Percentiles rank a stretch among this genome's conserved stretches.
Conservation (phyloP, 768 basidiomycete genomes). For the Rhizopogon salebrosus region DNA sequence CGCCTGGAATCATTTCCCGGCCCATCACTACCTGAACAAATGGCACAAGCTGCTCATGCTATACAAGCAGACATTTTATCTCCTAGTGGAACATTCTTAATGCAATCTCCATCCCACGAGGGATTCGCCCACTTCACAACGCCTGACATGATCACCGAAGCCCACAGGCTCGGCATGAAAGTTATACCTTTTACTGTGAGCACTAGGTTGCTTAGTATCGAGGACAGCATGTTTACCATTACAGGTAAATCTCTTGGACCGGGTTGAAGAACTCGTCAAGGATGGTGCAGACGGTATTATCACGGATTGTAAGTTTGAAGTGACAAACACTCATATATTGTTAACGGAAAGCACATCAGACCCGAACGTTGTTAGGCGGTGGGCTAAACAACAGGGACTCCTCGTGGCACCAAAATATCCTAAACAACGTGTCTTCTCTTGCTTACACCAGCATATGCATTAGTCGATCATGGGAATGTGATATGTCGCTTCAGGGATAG, state of each 20-base stretch:
- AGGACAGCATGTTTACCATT: background rate
- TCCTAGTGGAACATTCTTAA: constrained; percentile 41
- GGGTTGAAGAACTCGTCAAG: constrained; percentile 53
- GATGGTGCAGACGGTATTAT: constrained; percentile 74
- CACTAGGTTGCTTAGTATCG: background rate
- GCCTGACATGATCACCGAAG: constrained; percentile 58
- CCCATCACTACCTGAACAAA: constrained; percentile 46
- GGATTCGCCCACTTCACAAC: constrained; percentile 58
- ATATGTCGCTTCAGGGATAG: background rate
- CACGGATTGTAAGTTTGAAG: constrained; percentile 49
- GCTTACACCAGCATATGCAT: constrained; percentile 51
- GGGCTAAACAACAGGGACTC: constrained; percentile 48
- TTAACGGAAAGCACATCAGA: constrained; percentile 24
- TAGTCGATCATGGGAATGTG: background rate
- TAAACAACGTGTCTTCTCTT: constrained; percentile 54
- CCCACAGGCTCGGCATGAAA: constrained; percentile 55
- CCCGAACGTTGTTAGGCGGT: constrained; percentile 53
- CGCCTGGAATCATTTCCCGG: constrained; percentile 62
- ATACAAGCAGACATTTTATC: constrained; percentile 66
- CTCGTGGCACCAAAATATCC: constrained; percentile 53
- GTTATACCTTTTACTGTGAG: constrained; percentile 76
- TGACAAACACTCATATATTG: background rate
- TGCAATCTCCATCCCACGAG: constrained; percentile 34
- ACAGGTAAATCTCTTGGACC: constrained; percentile 58
- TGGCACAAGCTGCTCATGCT: constrained; percentile 63